Percentiles rank a stretch among this genome's conserved stretches.
Evolutionary conservation across 345 rosid species (phyloP).

Genomic region (Rhodomyrtus tomentosa): DNA sequence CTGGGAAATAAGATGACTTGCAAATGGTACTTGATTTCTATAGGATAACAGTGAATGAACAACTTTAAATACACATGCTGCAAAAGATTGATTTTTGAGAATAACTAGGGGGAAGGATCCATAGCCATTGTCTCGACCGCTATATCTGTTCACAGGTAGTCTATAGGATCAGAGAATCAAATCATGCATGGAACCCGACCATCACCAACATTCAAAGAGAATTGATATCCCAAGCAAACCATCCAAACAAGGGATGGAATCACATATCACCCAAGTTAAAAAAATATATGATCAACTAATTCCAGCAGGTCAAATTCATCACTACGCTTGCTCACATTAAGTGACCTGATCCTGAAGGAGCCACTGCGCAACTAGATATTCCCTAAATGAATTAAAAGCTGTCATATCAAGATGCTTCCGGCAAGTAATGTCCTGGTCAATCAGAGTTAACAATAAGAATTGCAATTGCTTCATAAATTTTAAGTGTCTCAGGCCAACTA

Average conservation of each 20-base stretch:
- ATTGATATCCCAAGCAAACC: not conserved
- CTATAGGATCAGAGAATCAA: not conserved
- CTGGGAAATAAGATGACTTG: not conserved
- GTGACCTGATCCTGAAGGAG: not conserved
- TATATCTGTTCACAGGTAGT: not conserved
- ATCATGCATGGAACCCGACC: not conserved
- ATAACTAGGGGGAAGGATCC: not conserved
- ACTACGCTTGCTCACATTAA: not conserved
- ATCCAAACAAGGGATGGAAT: not conserved
- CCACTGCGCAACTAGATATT: not conserved
- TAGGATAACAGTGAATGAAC: not conserved
- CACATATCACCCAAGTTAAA: not conserved
- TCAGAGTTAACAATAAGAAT: not conserved
- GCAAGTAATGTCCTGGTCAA: not conserved
- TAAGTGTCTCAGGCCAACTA: not conserved
- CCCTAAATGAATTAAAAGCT: not conserved
- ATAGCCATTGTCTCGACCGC: not conserved
- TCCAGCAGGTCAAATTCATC: not conserved
- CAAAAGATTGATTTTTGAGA: not conserved
- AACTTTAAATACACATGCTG: not conserved
- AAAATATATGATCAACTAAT: not conserved
- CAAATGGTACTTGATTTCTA: not conserved
- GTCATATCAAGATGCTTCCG: not conserved
- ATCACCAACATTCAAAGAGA: not conserved
- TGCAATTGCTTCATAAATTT: not conserved